Evolutionary conservation across 192 early-diverging fungal genomes (phyloP).

Genomic region (Coemansia sp.): DNA sequence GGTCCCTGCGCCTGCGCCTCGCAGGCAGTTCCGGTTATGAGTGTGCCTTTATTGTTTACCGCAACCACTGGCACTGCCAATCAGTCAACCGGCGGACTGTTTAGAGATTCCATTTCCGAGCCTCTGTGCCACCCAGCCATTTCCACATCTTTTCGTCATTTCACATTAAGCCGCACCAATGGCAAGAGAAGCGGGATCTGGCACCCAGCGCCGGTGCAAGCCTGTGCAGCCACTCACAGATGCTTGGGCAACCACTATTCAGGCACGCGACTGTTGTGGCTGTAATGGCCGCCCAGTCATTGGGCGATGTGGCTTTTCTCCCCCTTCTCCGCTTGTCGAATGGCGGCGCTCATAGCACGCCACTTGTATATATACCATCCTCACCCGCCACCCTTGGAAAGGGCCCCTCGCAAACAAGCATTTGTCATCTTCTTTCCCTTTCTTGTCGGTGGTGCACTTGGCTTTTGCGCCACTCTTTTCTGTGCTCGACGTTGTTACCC

Average conservation of each 20-base stretch:
- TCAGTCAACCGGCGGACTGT: not conserved
- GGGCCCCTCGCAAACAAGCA: not conserved
- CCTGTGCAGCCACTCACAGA: not conserved
- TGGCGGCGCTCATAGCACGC: constrained; percentile 1
- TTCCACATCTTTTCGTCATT: not conserved
- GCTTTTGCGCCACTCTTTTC: not conserved
- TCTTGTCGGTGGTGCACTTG: not conserved
- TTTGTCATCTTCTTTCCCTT: not conserved
- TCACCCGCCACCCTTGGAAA: not conserved
- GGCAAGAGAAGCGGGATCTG: not conserved
- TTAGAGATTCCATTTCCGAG: not conserved
- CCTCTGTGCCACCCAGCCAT: not conserved
- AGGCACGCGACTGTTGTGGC: not conserved
- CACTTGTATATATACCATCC: not conserved
- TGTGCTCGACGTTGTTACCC: constrained; percentile 1
- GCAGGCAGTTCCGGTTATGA: not conserved
- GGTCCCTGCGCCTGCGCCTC: not conserved
- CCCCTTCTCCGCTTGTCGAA: not conserved
- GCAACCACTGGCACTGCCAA: not conserved
- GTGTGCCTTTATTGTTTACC: not conserved
- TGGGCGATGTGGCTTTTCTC: not conserved
- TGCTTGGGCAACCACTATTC: not conserved
- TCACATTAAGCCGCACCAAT: not conserved
- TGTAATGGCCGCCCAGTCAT: not conserved
- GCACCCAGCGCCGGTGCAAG: not conserved